phyloP scores from a whole-genome alignment of 768 basidiomycete species.

The Tephrocybe sp. region DNA sequence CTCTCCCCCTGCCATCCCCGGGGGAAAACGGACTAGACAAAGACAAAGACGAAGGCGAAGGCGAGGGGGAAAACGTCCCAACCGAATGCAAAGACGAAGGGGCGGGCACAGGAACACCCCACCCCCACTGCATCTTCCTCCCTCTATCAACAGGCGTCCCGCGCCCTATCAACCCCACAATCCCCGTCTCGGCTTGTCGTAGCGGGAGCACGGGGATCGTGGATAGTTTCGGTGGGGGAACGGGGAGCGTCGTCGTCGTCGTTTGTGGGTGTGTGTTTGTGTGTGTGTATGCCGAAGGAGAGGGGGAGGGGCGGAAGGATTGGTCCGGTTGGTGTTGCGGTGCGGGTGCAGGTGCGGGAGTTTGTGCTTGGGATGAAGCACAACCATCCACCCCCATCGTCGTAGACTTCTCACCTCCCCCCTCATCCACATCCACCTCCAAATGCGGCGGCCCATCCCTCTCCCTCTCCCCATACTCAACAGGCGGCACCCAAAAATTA shows the following conservation, averaged over 20 bases:
- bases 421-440: not conserved
- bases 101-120: too few relatives aligned
- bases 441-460: too few relatives aligned
- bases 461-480: not conserved
- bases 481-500: conserved; percentile 9
- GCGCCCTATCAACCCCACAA: conserved; percentile 24
- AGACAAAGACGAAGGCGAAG: too few relatives aligned
- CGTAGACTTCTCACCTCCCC: not conserved
- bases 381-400: not conserved
- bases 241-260: conserved; percentile 23
- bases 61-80: too few relatives aligned
- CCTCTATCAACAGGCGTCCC: conserved; percentile 33
- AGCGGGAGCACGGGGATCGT: conserved; percentile 29
- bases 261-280: too few relatives aligned
- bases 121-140: conserved; percentile 26
- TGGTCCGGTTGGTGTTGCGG: not conserved
- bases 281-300: too few relatives aligned
- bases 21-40: too few relatives aligned
- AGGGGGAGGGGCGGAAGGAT: not conserved
- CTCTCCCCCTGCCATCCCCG: conserved; percentile 8
- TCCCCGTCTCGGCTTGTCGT: conserved; percentile 25
- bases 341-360: too few relatives aligned
- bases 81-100: too few relatives aligned
- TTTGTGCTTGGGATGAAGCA: not conserved
- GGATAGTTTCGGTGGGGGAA: conserved; percentile 33